Conservation (phyloP, 805 yeast species). For the Pichia nanzhaoensis region DNA sequence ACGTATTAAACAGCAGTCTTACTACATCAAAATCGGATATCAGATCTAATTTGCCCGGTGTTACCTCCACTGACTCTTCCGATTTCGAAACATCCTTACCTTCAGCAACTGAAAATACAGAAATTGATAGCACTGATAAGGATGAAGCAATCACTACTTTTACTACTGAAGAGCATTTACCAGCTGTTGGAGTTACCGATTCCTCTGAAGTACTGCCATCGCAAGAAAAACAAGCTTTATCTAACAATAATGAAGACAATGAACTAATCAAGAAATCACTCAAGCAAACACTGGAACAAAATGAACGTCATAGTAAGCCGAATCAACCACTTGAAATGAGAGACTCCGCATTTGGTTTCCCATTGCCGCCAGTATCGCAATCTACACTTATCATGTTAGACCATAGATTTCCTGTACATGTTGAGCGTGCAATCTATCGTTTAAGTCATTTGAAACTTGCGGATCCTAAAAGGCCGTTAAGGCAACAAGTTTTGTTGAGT, state of each 20-base stretch:
- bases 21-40: no score
- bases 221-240: not conserved
- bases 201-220: not conserved
- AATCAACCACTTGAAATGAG: slow-evolving; percentile 55
- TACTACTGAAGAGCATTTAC: no score
- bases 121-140: no score
- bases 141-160: no score
- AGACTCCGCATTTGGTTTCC: slow-evolving; percentile 84
- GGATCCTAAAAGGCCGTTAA: slow-evolving; percentile 82
- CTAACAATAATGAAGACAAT: slow-evolving; percentile 4
- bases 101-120: no score
- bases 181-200: not conserved
- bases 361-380: slow-evolving; percentile 71
- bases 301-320: slow-evolving; percentile 34
- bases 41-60: no score
- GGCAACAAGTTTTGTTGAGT: slow-evolving; percentile 88
- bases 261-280: slow-evolving; percentile 10
- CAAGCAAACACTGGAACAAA: slow-evolving; percentile 24
- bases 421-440: slow-evolving; percentile 91
- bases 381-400: slow-evolving; percentile 77
- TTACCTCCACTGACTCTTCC: no score
- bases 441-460: slow-evolving; percentile 90
- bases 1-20: no score
- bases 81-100: no score
- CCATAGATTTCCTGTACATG: slow-evolving; percentile 86